Percentiles rank a stretch among this genome's conserved stretches.
Evolutionary conservation across 192 early-diverging fungal species (phyloP).

Genomic region (Nowakowskiella sp.): DNA sequence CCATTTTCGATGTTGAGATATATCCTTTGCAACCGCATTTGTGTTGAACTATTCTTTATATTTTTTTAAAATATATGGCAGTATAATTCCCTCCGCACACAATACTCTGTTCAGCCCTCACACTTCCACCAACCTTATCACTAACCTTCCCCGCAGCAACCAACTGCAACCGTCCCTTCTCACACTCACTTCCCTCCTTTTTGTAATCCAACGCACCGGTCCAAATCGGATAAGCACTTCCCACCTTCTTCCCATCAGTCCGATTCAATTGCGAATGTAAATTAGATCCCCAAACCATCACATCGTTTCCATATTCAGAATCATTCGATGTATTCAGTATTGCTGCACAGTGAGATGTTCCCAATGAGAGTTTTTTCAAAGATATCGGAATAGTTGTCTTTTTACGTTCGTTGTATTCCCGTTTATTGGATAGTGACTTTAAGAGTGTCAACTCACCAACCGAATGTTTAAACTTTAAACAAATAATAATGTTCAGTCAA

Average conservation of each 20-base stretch:
- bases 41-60: too few species aligned
- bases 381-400: conserved; percentile 18
- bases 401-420: conserved; percentile 19
- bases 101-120: conserved; percentile 14
- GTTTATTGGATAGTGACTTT: conserved; percentile 16
- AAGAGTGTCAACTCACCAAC: too few species aligned
- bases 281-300: conserved; percentile 34
- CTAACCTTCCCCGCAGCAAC: neutral
- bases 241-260: conserved; percentile 22
- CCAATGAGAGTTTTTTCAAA: conserved; percentile 6
- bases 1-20: too few species aligned
- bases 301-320: conserved; percentile 23
- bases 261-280: conserved; percentile 18
- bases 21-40: too few species aligned
- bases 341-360: conserved; percentile 21
- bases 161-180: neutral
- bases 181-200: neutral
- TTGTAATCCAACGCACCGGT: conserved; percentile 6
- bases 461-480: too few species aligned
- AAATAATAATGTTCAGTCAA: too few species aligned
- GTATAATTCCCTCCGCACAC: conserved; percentile 11
- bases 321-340: conserved; percentile 12
- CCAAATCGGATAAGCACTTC: conserved; percentile 14
- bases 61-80: conserved; percentile 18
- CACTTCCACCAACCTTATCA: conserved; percentile 6